Percentiles rank a stretch among this genome's conserved stretches.
phyloP scores from a whole-genome alignment of 2,329 filamentous ascomycete species.

The Mycogone perniciosa region DNA sequence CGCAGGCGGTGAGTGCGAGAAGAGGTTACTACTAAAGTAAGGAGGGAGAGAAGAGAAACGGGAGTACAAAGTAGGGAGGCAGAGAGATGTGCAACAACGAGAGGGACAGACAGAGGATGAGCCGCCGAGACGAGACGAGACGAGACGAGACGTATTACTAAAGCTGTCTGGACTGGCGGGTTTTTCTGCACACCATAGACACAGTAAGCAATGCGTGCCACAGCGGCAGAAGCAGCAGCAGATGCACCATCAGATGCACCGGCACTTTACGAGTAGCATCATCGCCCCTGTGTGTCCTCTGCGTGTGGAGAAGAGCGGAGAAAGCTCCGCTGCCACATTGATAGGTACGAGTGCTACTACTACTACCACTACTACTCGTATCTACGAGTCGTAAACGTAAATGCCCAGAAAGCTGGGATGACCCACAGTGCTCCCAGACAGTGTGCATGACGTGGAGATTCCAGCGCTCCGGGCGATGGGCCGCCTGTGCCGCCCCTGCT shows the following conservation, averaged over 20 bases:
- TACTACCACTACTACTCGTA: too few species aligned
- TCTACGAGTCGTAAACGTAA: too few species aligned
- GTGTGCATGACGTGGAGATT: neutral
- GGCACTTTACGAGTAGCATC: too few species aligned
- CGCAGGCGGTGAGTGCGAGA: neutral
- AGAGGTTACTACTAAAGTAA: neutral
- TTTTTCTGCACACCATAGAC: neutral
- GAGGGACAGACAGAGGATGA: too few species aligned
- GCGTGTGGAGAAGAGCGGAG: neutral
- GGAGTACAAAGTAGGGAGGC: neutral
- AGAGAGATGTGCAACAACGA: too few species aligned
- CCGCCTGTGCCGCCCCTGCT: neutral
- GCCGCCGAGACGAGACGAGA: too few species aligned
- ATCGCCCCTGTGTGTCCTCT: too few species aligned
- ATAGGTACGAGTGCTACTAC: too few species aligned
- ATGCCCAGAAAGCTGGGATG: too few species aligned
- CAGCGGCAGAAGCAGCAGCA: neutral
- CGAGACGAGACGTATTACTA: too few species aligned
- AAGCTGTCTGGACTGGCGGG: too few species aligned
- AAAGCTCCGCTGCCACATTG: too few species aligned
- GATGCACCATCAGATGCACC: neutral
- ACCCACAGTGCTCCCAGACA: neutral
- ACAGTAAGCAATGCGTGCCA: neutral
- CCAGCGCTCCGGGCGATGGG: neutral
- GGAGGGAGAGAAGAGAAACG: neutral